A percentile compares a stretch with the other conserved stretches of the same genome.
These are phyloP conservation scores for Sporothrix humicola DNA, from an alignment of 2,329 filamentous ascomycete genomes.

Conservation along the genomic window DNA sequence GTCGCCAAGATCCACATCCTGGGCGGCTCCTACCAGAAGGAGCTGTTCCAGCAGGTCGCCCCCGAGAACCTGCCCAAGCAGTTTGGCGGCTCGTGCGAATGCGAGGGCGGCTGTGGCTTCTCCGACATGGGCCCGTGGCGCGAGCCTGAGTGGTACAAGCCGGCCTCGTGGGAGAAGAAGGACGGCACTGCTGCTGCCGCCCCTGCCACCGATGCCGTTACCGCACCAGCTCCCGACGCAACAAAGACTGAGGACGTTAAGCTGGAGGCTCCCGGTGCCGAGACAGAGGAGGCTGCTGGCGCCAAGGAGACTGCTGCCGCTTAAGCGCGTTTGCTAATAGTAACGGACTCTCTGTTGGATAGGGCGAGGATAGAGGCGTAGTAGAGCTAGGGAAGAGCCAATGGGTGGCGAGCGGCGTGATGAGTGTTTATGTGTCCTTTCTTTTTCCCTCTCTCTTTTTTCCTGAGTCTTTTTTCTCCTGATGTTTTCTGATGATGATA, in stretches of 20 bases:
- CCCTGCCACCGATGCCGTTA: constrained; percentile 41
- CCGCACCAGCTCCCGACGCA: constrained; percentile 37
- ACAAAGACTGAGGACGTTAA: constrained; percentile 45
- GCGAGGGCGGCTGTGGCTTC: constrained; percentile 79
- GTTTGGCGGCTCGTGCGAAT: constrained; percentile 85
- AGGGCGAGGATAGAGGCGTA: background rate
- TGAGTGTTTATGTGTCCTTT: background rate
- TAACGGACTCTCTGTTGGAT: background rate
- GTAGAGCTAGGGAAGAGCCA: background rate
- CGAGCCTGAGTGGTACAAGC: constrained; percentile 69
- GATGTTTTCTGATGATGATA: constrained; percentile 16
- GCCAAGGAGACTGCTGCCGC: constrained; percentile 46
- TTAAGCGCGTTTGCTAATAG: constrained; percentile 22
- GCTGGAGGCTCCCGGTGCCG: constrained; percentile 46
- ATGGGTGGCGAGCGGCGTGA: constrained; percentile 16
- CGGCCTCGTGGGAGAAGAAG: constrained; percentile 68
- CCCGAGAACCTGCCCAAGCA: constrained; percentile 86
- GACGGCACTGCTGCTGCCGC: constrained; percentile 47
- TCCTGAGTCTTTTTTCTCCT: background rate
- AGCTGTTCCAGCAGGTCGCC: constrained; percentile 83
- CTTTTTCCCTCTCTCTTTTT: background rate
- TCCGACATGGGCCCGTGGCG: constrained; percentile 93
- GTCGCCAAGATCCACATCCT: constrained; percentile 95
- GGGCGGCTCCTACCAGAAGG: constrained; percentile 78
- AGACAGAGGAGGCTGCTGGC: constrained; percentile 45